A percentile compares a stretch with the other conserved stretches of the same genome.
These are phyloP conservation scores for Wilcoxina mikolae DNA, from an alignment of 495 filamentous ascomycete species.

Conservation along the genomic window DNA sequence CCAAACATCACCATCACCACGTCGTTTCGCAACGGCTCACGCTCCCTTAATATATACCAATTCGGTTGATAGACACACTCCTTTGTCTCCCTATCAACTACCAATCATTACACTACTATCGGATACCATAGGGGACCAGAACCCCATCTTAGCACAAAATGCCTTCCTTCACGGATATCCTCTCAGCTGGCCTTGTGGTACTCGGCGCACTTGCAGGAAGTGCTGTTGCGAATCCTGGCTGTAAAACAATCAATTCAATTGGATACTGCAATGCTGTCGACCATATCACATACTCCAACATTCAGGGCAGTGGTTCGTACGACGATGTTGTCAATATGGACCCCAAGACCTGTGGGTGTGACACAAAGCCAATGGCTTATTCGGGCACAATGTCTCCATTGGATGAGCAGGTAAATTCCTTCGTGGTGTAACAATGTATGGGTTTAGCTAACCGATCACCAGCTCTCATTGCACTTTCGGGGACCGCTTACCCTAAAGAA, in stretches of 20 bases:
- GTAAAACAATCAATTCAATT: background rate
- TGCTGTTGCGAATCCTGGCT: background rate
- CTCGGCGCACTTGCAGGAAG: background rate
- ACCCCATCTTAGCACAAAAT: background rate
- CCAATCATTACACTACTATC: background rate
- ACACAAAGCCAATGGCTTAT: slow-evolving; percentile 35
- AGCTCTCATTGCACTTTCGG: slow-evolving; percentile 57
- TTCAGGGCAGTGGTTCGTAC: slow-evolving; percentile 44
- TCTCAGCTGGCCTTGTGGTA: background rate
- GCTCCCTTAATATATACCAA: background rate
- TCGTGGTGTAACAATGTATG: background rate
- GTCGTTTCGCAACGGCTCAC: background rate
- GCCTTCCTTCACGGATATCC: background rate
- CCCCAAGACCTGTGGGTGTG: slow-evolving; percentile 38
- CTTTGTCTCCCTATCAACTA: slow-evolving; percentile 1
- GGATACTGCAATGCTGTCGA: slow-evolving; percentile 32
- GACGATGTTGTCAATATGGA: slow-evolving; percentile 46
- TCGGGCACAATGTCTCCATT: slow-evolving; percentile 47
- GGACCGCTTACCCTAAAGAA: slow-evolving; percentile 49
- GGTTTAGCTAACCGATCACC: slow-evolving; percentile 13
- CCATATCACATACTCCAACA: slow-evolving; percentile 43
- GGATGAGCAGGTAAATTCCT: slow-evolving; percentile 43
- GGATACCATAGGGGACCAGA: background rate
- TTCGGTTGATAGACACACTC: background rate
- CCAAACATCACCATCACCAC: background rate